These are phyloP conservation scores for Hysterium pulicare DNA, from an alignment of 2,329 filamentous ascomycete species.

Conservation along the genomic window DNA sequence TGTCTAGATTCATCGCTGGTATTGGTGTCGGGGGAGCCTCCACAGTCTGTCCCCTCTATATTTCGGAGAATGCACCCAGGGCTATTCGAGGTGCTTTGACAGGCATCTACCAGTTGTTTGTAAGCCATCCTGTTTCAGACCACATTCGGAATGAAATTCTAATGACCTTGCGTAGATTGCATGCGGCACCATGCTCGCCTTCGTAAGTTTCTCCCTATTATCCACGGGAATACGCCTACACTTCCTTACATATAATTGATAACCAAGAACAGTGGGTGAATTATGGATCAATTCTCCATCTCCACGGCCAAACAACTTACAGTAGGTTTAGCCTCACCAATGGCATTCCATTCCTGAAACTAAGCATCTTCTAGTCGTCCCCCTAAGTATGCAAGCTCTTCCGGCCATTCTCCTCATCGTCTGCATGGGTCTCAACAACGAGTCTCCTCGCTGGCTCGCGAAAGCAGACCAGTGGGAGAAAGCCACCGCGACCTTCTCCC, in stretches of 20 bases:
- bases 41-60: conserved; percentile 59
- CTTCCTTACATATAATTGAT: background rate
- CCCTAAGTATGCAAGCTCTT: conserved; percentile 62
- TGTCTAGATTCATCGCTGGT: conserved; percentile 50
- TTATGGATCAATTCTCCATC: conserved; percentile 49
- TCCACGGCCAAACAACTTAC: conserved; percentile 50
- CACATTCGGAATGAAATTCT: too few relatives aligned
- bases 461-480: conserved; percentile 67
- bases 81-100: conserved; percentile 59
- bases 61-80: conserved; percentile 58
- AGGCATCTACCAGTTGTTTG: conserved; percentile 59
- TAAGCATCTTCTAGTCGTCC: conserved; percentile 43
- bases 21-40: conserved; percentile 51
- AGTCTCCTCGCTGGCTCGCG: conserved; percentile 66
- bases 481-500: conserved; percentile 54
- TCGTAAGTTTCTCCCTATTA: too few relatives aligned
- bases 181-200: conserved; percentile 51
- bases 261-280: conserved; percentile 49
- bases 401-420: conserved; percentile 59
- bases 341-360: conserved; percentile 1
- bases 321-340: conserved; percentile 9
- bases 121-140: conserved; percentile 4
- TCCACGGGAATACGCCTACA: too few relatives aligned
- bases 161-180: too few relatives aligned
- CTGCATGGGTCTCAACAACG: conserved; percentile 62